Evolutionary conservation across 257 asterid species (phyloP).

Genomic region (Solanum okadae): DNA sequence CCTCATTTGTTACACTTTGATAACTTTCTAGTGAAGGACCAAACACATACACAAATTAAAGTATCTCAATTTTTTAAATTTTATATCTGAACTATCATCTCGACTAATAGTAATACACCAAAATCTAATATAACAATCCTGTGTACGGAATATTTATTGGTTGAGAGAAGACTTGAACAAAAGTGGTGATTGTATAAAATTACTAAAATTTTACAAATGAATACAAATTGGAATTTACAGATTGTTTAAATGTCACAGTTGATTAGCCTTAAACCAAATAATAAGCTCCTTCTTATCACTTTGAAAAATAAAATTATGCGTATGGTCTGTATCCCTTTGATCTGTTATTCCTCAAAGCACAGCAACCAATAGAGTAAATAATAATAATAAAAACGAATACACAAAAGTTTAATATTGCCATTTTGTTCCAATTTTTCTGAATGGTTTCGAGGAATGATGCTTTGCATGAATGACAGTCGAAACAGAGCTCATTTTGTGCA

Average conservation of each 20-base stretch:
- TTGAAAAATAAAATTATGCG: neutral
- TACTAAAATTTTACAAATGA: neutral
- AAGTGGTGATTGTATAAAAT: neutral
- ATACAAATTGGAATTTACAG: neutral
- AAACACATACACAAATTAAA: too few species aligned
- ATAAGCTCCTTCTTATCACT: neutral
- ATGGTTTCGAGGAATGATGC: slow-evolving; percentile 21
- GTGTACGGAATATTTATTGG: neutral
- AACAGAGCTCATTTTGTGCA: slow-evolving; percentile 38
- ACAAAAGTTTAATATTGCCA: slow-evolving; percentile 28
- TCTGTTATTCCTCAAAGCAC: slow-evolving; percentile 48
- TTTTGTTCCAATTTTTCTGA: slow-evolving; percentile 39
- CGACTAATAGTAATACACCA: neutral
- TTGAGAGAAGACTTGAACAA: neutral
- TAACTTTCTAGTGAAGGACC: neutral
- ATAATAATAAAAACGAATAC: slow-evolving; percentile 16
- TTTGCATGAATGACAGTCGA: slow-evolving; percentile 54
- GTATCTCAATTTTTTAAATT: too few species aligned
- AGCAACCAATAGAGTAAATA: slow-evolving; percentile 54
- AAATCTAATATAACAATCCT: neutral
- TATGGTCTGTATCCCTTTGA: neutral
- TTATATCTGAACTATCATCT: neutral
- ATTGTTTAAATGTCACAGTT: neutral
- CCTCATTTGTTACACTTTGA: neutral
- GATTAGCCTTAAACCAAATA: neutral